phyloP scores from a whole-genome alignment of 371 early-diverging fungal species.

The Syncephalastrum racemosum region DNA sequence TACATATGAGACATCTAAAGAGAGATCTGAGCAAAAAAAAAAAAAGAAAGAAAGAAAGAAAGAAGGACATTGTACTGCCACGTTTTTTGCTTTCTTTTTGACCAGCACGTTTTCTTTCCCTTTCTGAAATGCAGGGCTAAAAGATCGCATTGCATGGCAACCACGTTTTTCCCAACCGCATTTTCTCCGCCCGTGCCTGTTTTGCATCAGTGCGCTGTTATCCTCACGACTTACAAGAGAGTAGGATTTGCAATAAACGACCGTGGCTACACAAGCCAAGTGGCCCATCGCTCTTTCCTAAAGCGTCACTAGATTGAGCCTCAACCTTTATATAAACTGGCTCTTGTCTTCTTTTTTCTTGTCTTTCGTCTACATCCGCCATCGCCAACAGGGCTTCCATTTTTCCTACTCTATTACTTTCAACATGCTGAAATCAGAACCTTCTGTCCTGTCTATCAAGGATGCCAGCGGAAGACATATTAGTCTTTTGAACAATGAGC shows the following conservation, averaged over 20 bases:
- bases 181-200: constrained; percentile 15
- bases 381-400: constrained; percentile 4
- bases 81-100: constrained; percentile 14
- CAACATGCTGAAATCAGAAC: constrained; percentile 9
- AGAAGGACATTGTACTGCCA: constrained; percentile 3
- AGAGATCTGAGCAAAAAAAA: no score
- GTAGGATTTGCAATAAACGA: constrained; percentile 11
- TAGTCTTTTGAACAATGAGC: constrained; percentile 37
- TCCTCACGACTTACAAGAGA: constrained; percentile 11
- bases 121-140: constrained; percentile 19
- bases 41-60: no score
- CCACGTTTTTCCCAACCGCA: constrained; percentile 22
- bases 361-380: constrained; percentile 7
- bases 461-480: constrained; percentile 44
- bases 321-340: constrained; percentile 10
- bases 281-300: constrained; percentile 7
- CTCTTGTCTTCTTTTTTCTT: constrained; percentile 10
- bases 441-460: constrained; percentile 22
- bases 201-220: constrained; percentile 24
- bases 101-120: constrained; percentile 19
- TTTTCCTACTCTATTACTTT: constrained; percentile 3
- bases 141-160: constrained; percentile 15
- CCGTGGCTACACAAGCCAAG: constrained; percentile 10
- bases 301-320: constrained; percentile 3
- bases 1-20: no score